Evolutionary conservation across 2,329 filamentous ascomycete species (phyloP).

Genomic region (Hymenoscyphus infarciens): DNA sequence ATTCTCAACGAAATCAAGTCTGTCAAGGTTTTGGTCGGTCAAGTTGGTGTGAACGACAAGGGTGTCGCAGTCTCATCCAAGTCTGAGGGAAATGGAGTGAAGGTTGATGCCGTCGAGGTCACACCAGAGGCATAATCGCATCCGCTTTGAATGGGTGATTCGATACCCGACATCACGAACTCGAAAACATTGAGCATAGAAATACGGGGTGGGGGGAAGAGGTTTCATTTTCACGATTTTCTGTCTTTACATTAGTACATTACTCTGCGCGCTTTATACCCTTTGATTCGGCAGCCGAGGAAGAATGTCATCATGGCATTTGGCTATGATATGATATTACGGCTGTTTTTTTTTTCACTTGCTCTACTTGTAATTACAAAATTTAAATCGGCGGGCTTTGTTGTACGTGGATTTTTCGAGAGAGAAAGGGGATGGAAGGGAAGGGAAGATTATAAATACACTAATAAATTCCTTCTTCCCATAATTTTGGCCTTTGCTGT

Average conservation of each 20-base stretch:
- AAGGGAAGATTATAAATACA: too few relatives aligned
- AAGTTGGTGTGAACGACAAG: conserved; percentile 22
- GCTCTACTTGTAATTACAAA: background rate
- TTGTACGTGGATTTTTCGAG: background rate
- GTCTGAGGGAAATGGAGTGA: conserved; percentile 20
- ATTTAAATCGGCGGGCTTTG: background rate
- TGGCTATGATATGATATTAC: conserved; percentile 7
- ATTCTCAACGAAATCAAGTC: conserved; percentile 12
- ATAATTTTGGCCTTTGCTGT: too few relatives aligned
- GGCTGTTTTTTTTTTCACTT: background rate
- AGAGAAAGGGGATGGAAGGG: too few relatives aligned
- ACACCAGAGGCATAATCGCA: conserved; percentile 7
- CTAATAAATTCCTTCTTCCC: too few relatives aligned
- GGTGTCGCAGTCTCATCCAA: conserved; percentile 18
- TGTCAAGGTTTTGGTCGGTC: conserved; percentile 13
- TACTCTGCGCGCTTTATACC: conserved; percentile 13
- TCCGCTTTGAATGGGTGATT: background rate
- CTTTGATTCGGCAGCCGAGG: conserved; percentile 10
- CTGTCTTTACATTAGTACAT: conserved; percentile 6
- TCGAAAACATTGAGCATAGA: background rate
- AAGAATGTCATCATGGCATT: background rate
- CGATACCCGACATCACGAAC: too few relatives aligned
- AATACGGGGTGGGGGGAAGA: background rate
- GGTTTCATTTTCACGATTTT: conserved; percentile 1
- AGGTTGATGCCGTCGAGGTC: conserved; percentile 22